Percentiles rank a stretch among this genome's conserved stretches.
Evolutionary conservation across 495 filamentous ascomycete species (phyloP).

Genomic region (Penicillium crystallinum): DNA sequence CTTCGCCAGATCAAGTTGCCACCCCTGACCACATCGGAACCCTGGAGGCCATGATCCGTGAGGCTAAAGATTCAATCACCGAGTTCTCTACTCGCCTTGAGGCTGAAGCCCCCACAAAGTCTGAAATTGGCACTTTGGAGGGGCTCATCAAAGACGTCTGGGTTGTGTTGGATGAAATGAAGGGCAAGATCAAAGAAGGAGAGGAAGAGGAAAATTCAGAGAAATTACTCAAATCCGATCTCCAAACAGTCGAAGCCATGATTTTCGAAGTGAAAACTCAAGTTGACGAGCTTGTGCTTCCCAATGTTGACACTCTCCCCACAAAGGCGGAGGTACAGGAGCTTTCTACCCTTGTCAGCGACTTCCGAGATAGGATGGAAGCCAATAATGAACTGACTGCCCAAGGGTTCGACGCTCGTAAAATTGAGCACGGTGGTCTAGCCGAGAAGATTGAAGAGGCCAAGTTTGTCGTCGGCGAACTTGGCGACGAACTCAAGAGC

Average conservation of each 20-base stretch:
- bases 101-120: constrained; percentile 59
- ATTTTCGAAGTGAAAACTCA: constrained; percentile 75
- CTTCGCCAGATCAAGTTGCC: constrained; percentile 52
- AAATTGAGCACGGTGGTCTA: constrained; percentile 55
- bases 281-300: constrained; percentile 63
- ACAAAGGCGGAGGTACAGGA: constrained; percentile 58
- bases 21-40: constrained; percentile 72
- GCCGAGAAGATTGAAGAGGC: constrained; percentile 56
- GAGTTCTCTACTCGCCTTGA: constrained; percentile 55
- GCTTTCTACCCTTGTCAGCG: constrained; percentile 61
- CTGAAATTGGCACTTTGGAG: constrained; percentile 72
- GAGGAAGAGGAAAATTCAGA: constrained; percentile 57
- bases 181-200: constrained; percentile 43
- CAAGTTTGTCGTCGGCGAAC: constrained; percentile 49
- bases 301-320: constrained; percentile 58
- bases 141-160: constrained; percentile 70
- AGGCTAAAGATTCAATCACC: constrained; percentile 65
- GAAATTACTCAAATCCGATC: constrained; percentile 68
- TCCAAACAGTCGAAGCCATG: constrained; percentile 71
- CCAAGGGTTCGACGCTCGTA: constrained; percentile 74
- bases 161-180: constrained; percentile 69
- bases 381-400: constrained; percentile 66
- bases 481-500: constrained; percentile 62
- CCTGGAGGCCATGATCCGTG: constrained; percentile 63
- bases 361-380: constrained; percentile 66